Evolutionary conservation across 257 asterid genomes (phyloP), one percentile per base, ranked within the genome.

Genomic region (Anisodus tanguticus): DNA sequence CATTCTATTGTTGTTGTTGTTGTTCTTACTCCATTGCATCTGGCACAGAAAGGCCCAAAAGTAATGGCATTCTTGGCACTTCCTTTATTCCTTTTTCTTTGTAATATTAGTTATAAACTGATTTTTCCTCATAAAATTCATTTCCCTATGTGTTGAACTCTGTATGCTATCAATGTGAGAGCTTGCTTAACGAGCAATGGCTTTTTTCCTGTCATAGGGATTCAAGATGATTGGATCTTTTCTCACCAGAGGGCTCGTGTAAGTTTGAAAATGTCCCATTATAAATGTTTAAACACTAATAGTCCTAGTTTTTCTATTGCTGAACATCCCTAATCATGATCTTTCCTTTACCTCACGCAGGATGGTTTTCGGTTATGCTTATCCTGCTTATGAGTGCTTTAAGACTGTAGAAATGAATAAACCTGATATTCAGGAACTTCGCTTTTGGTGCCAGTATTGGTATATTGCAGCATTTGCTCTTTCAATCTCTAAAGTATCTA

Each of bases 391-490:
- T 35, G 91, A 91, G 78, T 91, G 94, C 80, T 90, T 82, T 58
- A 91, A 91, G 79, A 72, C 88, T 26, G 66, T 91, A 17, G 97
- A 90, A 82, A 86, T 67, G 8, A 49, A 82, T 45, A 87, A 84
- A 69, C 66, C 88, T 16, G 87, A 91, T 37, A 88, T 84, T 59
- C 88, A 90, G 77, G 90, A 88, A 79, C 93, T 92, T 85, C 84
- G 85, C 6, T 87, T 89, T 76, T 89, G 92, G 93, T 91, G 94
- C 79, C 89, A 88, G 10, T 91, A 90, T 77, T 90, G 94, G 96
- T 92, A 86, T 54, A 62, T 16, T 69, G 41, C 68, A 82, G 26
- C 82, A 49, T 55, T 13, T 68, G 0, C 53, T 82, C 66, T 66
- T 69, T 74, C 26, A 12, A 17, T 31, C 3, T 82, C 31, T 68